Conservation (phyloP, 257 asterid genomes). For the Solanum bulbocastanum region DNA sequence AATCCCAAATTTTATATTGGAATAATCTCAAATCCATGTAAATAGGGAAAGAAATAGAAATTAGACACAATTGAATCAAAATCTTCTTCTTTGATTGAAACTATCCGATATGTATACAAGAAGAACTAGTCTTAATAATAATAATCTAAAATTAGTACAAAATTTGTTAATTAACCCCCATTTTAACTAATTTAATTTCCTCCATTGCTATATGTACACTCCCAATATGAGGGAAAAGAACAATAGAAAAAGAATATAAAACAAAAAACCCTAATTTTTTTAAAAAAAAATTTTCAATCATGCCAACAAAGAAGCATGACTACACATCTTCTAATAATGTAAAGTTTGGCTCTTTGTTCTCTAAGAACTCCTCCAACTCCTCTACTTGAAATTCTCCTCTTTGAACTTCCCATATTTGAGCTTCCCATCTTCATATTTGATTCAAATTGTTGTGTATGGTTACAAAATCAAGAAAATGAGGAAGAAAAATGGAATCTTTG, state of each 20-base stretch:
- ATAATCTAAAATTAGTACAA: slow-evolving; percentile 16
- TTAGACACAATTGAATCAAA: background rate
- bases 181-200: slow-evolving; percentile 5
- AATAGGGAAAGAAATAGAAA: background rate
- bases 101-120: slow-evolving; percentile 8
- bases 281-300: slow-evolving; percentile 6
- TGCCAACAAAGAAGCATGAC: slow-evolving; percentile 91
- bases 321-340: slow-evolving; percentile 70
- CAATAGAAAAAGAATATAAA: background rate
- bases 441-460: background rate
- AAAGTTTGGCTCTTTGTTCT: slow-evolving; percentile 75
- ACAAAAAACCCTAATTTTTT: background rate
- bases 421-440: slow-evolving; percentile 41
- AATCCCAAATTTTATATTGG: background rate
- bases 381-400: slow-evolving; percentile 61
- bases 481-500: background rate
- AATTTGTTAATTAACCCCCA: slow-evolving; percentile 9
- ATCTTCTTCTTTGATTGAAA: background rate
- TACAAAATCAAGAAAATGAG: background rate
- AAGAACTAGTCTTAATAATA: background rate
- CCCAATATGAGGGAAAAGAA: background rate
- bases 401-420: slow-evolving; percentile 26
- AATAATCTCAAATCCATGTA: background rate
- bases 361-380: slow-evolving; percentile 73
- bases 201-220: slow-evolving; percentile 19